Evolutionary conservation across 2,329 filamentous ascomycete genomes (phyloP).

Genomic region (Fusarium newnesense): DNA sequence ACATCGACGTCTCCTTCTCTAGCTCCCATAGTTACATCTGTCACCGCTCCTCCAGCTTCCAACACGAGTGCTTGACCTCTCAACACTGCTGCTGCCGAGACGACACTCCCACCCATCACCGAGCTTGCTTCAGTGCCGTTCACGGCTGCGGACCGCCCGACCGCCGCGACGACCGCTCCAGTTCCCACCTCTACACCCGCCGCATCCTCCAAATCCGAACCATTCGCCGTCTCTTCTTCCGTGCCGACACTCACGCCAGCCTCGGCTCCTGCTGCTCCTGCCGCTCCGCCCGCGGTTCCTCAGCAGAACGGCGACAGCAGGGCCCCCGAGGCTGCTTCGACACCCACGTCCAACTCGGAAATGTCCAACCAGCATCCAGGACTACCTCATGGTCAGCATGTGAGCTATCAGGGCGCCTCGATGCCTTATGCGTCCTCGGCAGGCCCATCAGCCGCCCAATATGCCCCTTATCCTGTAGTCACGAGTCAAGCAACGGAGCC

Average conservation of each 20-base stretch:
- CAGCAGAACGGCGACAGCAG: constrained; percentile 49
- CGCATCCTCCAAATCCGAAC: constrained; percentile 28
- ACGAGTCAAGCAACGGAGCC: constrained; percentile 44
- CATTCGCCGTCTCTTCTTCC: constrained; percentile 21
- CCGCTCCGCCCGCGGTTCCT: constrained; percentile 30
- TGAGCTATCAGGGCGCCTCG: constrained; percentile 45
- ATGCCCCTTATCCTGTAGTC: constrained; percentile 46
- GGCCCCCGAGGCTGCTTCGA: constrained; percentile 43
- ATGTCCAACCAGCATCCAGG: constrained; percentile 50
- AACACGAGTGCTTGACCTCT: constrained; percentile 17
- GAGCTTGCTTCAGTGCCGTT: constrained; percentile 33
- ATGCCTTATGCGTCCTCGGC: constrained; percentile 39
- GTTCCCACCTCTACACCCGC: constrained; percentile 26
- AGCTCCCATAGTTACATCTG: constrained; percentile 38
- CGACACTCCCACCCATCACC: constrained; percentile 28
- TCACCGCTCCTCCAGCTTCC: constrained; percentile 35
- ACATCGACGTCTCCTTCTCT: constrained; percentile 41
- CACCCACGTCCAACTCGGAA: constrained; percentile 38
- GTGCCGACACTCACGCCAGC: constrained; percentile 29
- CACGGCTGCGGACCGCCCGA: constrained; percentile 25
- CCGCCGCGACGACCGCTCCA: constrained; percentile 33
- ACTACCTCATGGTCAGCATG: constrained; percentile 44
- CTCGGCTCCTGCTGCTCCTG: constrained; percentile 31
- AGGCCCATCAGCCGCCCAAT: constrained; percentile 43
- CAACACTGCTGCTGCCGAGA: constrained; percentile 29